phyloP scores from a whole-genome alignment of 768 basidiomycete genomes.

The Tremella fuciformis region DNA sequence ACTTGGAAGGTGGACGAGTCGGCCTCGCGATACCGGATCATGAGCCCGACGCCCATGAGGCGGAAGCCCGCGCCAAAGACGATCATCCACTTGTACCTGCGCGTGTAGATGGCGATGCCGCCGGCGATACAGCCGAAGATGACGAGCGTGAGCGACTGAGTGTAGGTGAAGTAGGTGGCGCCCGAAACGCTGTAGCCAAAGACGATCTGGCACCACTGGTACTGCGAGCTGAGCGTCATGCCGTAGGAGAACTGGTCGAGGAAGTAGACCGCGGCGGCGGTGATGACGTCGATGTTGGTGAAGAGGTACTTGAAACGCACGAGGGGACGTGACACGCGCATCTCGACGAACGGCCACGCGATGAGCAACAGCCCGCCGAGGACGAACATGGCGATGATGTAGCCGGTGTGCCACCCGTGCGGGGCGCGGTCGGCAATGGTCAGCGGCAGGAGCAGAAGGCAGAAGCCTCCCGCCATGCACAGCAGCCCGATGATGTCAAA shows the following conservation, averaged over 20 bases:
- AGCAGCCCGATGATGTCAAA: conserved; percentile 6
- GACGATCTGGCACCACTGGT: conserved; percentile 8
- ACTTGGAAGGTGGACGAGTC: conserved; percentile 7
- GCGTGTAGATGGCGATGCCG: not conserved
- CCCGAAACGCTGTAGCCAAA: not conserved
- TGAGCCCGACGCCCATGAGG: conserved; percentile 8
- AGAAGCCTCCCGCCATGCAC: conserved; percentile 7
- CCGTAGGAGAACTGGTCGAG: conserved; percentile 9
- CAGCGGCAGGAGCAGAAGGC: conserved; percentile 5
- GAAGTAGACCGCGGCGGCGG: conserved; percentile 7
- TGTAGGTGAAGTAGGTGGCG: conserved; percentile 12
- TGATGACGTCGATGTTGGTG: conserved; percentile 8
- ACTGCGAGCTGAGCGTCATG: conserved; percentile 5
- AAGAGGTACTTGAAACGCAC: conserved; percentile 4
- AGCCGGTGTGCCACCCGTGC: conserved; percentile 1
- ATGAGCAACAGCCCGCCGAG: conserved; percentile 4
- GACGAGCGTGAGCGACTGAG: conserved; percentile 10
- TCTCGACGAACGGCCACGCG: conserved; percentile 8
- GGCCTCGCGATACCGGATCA: conserved; percentile 8
- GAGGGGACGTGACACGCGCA: conserved; percentile 1
- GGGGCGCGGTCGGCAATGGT: conserved; percentile 9
- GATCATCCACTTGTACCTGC: conserved; percentile 8
- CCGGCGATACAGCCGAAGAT: conserved; percentile 10
- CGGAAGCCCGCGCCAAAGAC: conserved; percentile 8
- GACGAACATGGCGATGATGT: conserved; percentile 15